Base-by-base conservation (phyloP, 2,329 filamentous ascomycete genomes). In the Hypoxylon sp. region DNA sequence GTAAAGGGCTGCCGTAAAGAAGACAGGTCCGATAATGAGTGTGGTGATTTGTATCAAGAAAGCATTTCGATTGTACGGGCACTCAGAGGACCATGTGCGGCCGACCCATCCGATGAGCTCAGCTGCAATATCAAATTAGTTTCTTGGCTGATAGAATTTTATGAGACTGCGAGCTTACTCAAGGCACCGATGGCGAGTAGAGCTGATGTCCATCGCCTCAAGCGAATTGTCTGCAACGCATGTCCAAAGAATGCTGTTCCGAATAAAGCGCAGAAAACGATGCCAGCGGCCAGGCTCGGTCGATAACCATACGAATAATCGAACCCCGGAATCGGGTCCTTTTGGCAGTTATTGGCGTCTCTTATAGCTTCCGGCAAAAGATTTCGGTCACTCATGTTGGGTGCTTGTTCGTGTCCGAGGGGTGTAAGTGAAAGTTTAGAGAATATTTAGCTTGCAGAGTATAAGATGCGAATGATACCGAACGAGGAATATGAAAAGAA, bases 1-100 rank as follows among this genome's bases (percentile, higher is more conserved):
- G 73, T 86, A 86, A 54, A 86, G 80, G 1, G 82, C 84, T 1
- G 84, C 84, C 13, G 83, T 84, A 73, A 84, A 85, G 77, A 86
- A 86, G 5, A 82, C 83, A 9, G 84, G 85, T 8, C 75, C 78
- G 60, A 82, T 78, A 62, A 81, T 80, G 53, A 82, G 80, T 10
- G 80, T 82, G 1, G 82, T 83, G 46, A 85, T 85, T 70, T 86
- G 84, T 74, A 86, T 83, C 4, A 86, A 74, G 63, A 85, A 86
- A 11, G 84, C 83, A 13, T 80, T 80, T 11, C 75, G 63, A 72
- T 84, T 85, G 71, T 86, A 86, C 1, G 83, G 83, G 59, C 84
- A 86, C 53, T 82, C 71, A 14, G 82, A 75, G 9, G 83, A 84
- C 82, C 83, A 86, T 3, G 83, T 80, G 33, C 84, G 80, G 11